Conservation (phyloP, 352 stramenopile genomes). For the Pythium volutum region DNA sequence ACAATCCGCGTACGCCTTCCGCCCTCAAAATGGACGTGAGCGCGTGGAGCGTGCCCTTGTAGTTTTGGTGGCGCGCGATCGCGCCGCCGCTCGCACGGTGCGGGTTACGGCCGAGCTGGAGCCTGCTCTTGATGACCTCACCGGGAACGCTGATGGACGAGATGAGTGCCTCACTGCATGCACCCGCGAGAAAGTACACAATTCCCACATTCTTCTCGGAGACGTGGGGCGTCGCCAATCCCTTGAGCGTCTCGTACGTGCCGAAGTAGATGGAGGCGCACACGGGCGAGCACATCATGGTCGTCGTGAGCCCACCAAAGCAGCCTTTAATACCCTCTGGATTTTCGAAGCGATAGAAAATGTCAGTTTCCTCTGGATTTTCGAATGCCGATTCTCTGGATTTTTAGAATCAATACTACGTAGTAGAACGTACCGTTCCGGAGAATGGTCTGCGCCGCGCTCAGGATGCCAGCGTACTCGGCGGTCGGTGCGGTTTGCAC, state of each 20-base stretch:
- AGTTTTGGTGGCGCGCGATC: conserved; percentile 72
- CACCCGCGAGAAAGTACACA: conserved; percentile 71
- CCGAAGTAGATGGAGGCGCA: conserved; percentile 76
- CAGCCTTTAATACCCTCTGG: conserved; percentile 65
- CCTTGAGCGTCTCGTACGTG: conserved; percentile 78
- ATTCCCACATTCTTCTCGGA: conserved; percentile 45
- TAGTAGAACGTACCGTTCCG: conserved; percentile 33
- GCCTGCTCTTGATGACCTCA: conserved; percentile 77
- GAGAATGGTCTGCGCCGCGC: conserved; percentile 58
- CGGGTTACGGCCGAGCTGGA: conserved; percentile 77
- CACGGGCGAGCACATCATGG: conserved; percentile 66
- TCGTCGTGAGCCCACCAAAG: conserved; percentile 72
- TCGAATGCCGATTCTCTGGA: too few species aligned
- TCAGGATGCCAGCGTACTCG: conserved; percentile 67
- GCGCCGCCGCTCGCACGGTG: conserved; percentile 59
- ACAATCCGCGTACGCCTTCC: conserved; percentile 65
- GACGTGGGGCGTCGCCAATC: conserved; percentile 35
- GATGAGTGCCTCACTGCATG: conserved; percentile 62
- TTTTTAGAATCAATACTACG: neutral
- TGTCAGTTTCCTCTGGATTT: neutral
- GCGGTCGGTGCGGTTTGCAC: conserved; percentile 48
- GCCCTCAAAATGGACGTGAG: conserved; percentile 54
- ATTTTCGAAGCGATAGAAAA: neutral
- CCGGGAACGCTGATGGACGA: conserved; percentile 68
- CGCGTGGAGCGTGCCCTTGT: conserved; percentile 57